Percentiles rank a stretch among this genome's conserved stretches.
Conservation (phyloP, 2,329 filamentous ascomycete genomes). For the Setomelanomma holmii region DNA sequence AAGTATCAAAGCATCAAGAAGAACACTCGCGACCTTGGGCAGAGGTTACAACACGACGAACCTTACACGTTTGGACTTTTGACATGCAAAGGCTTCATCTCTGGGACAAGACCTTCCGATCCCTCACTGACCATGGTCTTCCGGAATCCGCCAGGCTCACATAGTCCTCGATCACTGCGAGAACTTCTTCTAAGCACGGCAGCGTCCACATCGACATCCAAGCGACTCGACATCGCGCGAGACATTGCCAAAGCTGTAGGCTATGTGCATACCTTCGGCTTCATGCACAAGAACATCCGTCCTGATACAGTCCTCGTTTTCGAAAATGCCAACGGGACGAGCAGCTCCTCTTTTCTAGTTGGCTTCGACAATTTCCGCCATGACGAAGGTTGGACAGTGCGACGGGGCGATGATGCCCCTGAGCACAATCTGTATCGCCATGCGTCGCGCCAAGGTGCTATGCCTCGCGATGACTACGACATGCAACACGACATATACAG, state of each 20-base stretch:
- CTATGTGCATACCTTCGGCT: conserved; percentile 50
- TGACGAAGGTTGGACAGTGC: conserved; percentile 43
- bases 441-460: conserved; percentile 55
- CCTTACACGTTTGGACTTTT: conserved; percentile 39
- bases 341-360: conserved; percentile 47
- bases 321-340: conserved; percentile 7
- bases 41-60: conserved; percentile 30
- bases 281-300: conserved; percentile 57
- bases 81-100: conserved; percentile 33
- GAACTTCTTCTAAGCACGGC: not conserved
- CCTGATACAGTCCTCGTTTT: conserved; percentile 52
- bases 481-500: conserved; percentile 67
- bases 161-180: not conserved
- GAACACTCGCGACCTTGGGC: conserved; percentile 32
- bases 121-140: not conserved
- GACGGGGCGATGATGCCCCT: conserved; percentile 49
- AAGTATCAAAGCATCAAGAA: not conserved
- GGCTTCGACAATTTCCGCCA: conserved; percentile 56
- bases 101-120: not conserved
- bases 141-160: not conserved
- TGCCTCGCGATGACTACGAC: conserved; percentile 49
- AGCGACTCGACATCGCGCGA: not conserved
- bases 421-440: conserved; percentile 61
- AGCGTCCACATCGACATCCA: not conserved
- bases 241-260: conserved; percentile 25